Conservation (phyloP, 306 rosid species). For the Cicer chorassanicum region DNA sequence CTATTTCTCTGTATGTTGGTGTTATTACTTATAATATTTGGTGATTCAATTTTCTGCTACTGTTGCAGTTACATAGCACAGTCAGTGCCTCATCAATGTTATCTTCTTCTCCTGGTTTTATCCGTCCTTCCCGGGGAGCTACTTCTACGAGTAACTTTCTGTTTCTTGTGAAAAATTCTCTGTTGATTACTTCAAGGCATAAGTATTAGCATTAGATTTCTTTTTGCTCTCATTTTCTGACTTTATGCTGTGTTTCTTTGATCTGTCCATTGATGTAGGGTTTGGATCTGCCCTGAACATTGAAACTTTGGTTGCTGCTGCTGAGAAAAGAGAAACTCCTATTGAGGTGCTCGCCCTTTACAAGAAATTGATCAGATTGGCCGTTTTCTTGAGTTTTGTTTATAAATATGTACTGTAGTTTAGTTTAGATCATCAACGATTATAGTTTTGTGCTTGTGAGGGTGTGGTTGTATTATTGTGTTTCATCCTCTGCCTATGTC, state of each 20-base stretch:
- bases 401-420: slow-evolving; percentile 19
- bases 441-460: slow-evolving; percentile 2
- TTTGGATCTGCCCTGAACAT: slow-evolving; percentile 98
- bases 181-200: slow-evolving; percentile 7
- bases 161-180: slow-evolving; percentile 14
- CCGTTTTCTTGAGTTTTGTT: slow-evolving; percentile 35
- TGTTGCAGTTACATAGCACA: slow-evolving; percentile 65
- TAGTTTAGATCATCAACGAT: slow-evolving; percentile 7
- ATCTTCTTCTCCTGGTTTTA: slow-evolving; percentile 75
- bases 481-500: not conserved
- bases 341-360: slow-evolving; percentile 70
- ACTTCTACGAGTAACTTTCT: slow-evolving; percentile 72
- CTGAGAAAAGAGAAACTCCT: slow-evolving; percentile 94
- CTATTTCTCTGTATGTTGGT: not conserved
- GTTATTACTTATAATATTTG: slow-evolving; percentile 18
- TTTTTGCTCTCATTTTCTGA: slow-evolving; percentile 39
- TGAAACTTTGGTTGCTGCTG: slow-evolving; percentile 94
- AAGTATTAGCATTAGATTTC: not conserved
- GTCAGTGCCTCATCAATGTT: slow-evolving; percentile 58
- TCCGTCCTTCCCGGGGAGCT: slow-evolving; percentile 74
- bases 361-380: slow-evolving; percentile 23
- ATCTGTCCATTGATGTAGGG: slow-evolving; percentile 57
- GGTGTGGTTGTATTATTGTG: slow-evolving; percentile 10
- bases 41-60: slow-evolving; percentile 24
- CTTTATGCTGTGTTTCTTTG: not conserved